Conservation (phyloP, 1,284 basidiomycete genomes). For the Cryptococcus sp. region DNA sequence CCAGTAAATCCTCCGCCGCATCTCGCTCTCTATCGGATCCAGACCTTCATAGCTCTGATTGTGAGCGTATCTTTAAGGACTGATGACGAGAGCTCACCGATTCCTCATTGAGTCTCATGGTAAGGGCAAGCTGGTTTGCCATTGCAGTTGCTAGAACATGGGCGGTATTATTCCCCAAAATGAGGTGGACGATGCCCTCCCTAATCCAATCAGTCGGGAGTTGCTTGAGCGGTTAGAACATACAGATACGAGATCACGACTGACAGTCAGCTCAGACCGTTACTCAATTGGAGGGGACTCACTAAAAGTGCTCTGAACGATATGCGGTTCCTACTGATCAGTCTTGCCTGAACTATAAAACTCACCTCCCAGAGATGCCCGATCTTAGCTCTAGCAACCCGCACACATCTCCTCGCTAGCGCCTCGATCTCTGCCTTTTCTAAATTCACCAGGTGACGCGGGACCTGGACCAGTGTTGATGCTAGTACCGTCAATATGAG, state of each 20-base stretch:
- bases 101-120: conserved; percentile 39
- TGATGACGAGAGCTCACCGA: conserved; percentile 10
- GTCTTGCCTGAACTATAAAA: conserved; percentile 10
- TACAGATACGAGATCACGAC: conserved; percentile 26
- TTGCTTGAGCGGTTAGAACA: not conserved
- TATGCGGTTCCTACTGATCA: conserved; percentile 15
- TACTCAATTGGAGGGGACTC: conserved; percentile 2
- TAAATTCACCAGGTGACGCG: conserved; percentile 31
- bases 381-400: conserved; percentile 30
- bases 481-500: conserved; percentile 33
- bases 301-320: conserved; percentile 17
- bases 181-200: conserved; percentile 24
- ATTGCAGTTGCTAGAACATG: conserved; percentile 35
- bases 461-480: conserved; percentile 39
- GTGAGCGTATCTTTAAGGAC: conserved; percentile 15
- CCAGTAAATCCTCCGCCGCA: conserved; percentile 38
- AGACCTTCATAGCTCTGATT: conserved; percentile 31
- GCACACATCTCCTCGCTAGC: conserved; percentile 14
- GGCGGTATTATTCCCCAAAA: conserved; percentile 38
- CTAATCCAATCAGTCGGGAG: not conserved
- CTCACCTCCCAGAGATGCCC: conserved; percentile 31
- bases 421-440: conserved; percentile 38
- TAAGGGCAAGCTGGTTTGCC: conserved; percentile 38
- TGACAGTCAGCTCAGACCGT: conserved; percentile 1
- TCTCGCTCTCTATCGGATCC: conserved; percentile 37